Base-by-base conservation (phyloP, 768 basidiomycete genomes). In the Leccinum arenicola region DNA sequence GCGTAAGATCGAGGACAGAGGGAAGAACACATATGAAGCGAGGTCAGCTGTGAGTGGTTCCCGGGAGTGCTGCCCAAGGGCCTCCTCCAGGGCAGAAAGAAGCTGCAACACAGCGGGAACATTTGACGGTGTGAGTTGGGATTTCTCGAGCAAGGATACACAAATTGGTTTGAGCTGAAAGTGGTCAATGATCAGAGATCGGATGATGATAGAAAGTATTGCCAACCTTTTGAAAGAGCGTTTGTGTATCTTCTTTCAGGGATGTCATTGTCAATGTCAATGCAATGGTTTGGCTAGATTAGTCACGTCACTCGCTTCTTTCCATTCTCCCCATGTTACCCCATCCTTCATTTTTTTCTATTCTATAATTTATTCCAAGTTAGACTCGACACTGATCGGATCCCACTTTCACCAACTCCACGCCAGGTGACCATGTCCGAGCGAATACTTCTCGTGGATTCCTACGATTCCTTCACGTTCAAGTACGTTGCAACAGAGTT, bases 381-480 rank as follows among this genome's bases (percentile, higher is more conserved):
- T 29, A 29, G 27, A 31, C 31, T 11, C 31, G 31, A 31, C 31
- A 17, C 54, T 8, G 27, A 45, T 27, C 50, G 17, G 38, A n/a
- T 40, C n/a, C 15, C 15, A 49, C 48, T 50, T 33, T 1, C 43
- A 33, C 27, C 36, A 9, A 17, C 19, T 19, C 51, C 31, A 48
- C 45, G 0, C 48, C 58, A 57, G 60, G 50, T 59, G 29, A 51
- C 60, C 55, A 74, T 77, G 73, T 60, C 66, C 17, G 84, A 84
- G 49, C 78, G 82, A 54, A 76, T 93, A 50, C 78, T 93, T 31
- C 77, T 93, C 50, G 78, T 93, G 31, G 91, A 92, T 69, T 93
- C 91, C 0, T 91, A 93, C 64, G 91, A 93, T 71, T 92, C 91
- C 2, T 93, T 93, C 73, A 89, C 91, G n/a, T 82, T 83, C 82